A percentile compares a stretch with the other conserved stretches of the same genome.
Conservation (phyloP, 73 alveolate genomes). For the Symbiodinium pilosum region DNA sequence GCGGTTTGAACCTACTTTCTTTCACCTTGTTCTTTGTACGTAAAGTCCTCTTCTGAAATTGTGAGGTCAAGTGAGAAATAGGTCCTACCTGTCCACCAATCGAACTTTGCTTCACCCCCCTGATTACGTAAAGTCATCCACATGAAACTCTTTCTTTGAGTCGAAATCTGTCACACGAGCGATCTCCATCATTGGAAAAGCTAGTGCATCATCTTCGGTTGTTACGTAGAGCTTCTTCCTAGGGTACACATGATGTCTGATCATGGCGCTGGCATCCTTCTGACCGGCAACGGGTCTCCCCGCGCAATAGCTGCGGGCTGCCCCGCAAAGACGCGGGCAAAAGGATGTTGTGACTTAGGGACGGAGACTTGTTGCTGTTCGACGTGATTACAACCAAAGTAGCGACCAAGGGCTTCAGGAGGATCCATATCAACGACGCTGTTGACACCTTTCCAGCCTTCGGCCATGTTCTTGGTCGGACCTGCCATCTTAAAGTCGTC, state of each 20-base stretch:
- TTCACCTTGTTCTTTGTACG: too few relatives aligned
- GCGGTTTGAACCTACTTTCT: background rate
- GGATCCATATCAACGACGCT: background rate
- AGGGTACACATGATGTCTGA: background rate
- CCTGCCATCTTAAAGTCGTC: constrained; percentile 26
- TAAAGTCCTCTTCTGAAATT: too few relatives aligned
- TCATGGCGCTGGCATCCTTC: background rate
- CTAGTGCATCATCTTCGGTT: background rate
- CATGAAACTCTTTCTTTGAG: background rate
- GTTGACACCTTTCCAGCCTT: background rate
- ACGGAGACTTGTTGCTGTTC: background rate
- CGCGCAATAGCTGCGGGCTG: background rate
- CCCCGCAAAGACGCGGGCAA: background rate
- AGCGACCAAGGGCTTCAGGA: background rate
- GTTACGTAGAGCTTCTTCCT: background rate
- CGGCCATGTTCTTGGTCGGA: background rate
- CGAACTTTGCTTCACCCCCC: too few relatives aligned
- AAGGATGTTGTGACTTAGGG: background rate
- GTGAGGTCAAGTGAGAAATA: background rate
- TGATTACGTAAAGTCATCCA: too few relatives aligned
- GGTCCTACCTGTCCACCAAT: background rate
- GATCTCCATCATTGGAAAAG: background rate
- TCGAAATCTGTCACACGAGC: background rate
- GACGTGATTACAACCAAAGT: background rate
- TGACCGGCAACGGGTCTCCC: background rate